Conservation (phyloP, 495 filamentous ascomycete species). For the Lophium mytilinum region DNA sequence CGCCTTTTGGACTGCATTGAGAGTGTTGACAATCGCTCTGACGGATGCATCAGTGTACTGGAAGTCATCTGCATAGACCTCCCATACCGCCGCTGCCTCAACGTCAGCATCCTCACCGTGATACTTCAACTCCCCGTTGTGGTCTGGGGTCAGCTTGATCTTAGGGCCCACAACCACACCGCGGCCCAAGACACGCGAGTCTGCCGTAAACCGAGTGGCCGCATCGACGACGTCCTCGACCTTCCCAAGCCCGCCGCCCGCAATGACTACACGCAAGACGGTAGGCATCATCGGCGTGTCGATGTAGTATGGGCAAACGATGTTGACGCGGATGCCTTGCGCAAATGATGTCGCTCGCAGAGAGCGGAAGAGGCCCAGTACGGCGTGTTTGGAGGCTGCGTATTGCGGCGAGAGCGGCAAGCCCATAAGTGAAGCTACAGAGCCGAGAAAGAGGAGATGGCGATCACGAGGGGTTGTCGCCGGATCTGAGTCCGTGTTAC, state of each 20-base stretch:
- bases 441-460: conserved; percentile 47
- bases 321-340: conserved; percentile 49
- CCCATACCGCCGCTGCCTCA: conserved; percentile 43
- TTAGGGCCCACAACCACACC: conserved; percentile 49
- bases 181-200: conserved; percentile 44
- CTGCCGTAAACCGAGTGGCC: conserved; percentile 39
- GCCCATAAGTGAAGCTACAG: conserved; percentile 43
- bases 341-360: conserved; percentile 42
- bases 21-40: conserved; percentile 37
- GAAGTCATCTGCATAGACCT: conserved; percentile 51
- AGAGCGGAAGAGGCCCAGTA: conserved; percentile 54
- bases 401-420: conserved; percentile 47
- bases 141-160: conserved; percentile 32
- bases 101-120: conserved; percentile 27
- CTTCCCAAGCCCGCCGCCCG: conserved; percentile 44
- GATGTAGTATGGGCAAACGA: conserved; percentile 59
- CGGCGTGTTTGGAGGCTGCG: conserved; percentile 52
- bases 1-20: conserved; percentile 40
- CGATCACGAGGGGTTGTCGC: conserved; percentile 33
- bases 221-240: conserved; percentile 50
- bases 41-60: conserved; percentile 46
- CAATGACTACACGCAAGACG: conserved; percentile 40
- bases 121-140: conserved; percentile 34
- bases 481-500: conserved; percentile 19
- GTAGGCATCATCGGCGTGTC: conserved; percentile 47